phyloP scores from a whole-genome alignment of 352 stramenopile species.

The Plasmopara halstedii region DNA sequence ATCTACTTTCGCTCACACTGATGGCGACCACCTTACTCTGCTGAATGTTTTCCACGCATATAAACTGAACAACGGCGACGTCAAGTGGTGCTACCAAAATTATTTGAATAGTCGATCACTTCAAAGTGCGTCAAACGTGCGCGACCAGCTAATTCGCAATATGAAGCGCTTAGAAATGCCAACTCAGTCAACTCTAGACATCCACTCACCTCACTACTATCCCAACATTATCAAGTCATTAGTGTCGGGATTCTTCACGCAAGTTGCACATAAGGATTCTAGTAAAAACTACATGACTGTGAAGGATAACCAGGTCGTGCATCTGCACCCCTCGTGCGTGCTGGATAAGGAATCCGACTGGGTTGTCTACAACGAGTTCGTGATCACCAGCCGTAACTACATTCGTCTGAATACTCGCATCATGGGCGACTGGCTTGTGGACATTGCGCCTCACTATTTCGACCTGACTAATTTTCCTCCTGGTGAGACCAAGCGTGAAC shows the following conservation, averaged over 20 bases:
- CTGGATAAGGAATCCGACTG: constrained; percentile 96
- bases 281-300: constrained; percentile 96
- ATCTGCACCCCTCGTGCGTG: constrained; percentile 95
- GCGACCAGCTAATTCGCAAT: constrained; percentile 94
- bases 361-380: constrained; percentile 99
- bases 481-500: constrained; percentile 92
- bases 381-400: constrained; percentile 98
- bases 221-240: constrained; percentile 91
- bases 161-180: constrained; percentile 91
- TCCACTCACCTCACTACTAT: constrained; percentile 85
- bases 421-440: constrained; percentile 87
- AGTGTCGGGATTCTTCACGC: constrained; percentile 97
- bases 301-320: constrained; percentile 99
- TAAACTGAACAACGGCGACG: constrained; percentile 84
- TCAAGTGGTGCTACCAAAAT: constrained; percentile 97
- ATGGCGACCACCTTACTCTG: constrained; percentile 97
- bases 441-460: constrained; percentile 96
- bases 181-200: constrained; percentile 66
- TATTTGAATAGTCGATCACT: constrained; percentile 96
- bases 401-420: constrained; percentile 96
- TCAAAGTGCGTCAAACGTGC: constrained; percentile 90
- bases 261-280: constrained; percentile 85
- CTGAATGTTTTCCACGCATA: constrained; percentile 98
- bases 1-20: constrained; percentile 90
- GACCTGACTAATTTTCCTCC: constrained; percentile 97